Evolutionary conservation across 495 filamentous ascomycete genomes (phyloP), one percentile per base, ranked within the genome.

Genomic region (Daldinia decipiens): DNA sequence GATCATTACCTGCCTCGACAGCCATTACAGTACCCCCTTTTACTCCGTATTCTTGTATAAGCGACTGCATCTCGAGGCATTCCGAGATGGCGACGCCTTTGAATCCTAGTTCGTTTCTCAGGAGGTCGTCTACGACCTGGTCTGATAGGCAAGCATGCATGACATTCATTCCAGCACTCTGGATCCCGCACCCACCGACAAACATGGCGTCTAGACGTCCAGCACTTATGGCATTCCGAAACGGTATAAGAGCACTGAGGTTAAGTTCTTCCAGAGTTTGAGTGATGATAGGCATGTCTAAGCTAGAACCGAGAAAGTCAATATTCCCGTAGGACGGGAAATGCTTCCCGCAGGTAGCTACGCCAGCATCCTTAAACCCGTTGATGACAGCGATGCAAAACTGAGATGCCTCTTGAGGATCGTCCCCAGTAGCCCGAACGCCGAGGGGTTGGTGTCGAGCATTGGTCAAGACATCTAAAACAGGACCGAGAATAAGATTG

Each of bases 1-100:
- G 79, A 82, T 97, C 93, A 75, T 93, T 97, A 31, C 93, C 93
- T 17, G 93, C 93, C 76, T 95, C 94, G 62, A 96, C 92, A 0
- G 93, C 93, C 93, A 97, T 97, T 60, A 97, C 92, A 0, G 92
- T 95, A 15, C 93, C 93, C 13, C 93, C 93, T 63, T 92, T 91
- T n/a, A 97, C 92, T 12, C 93, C 93, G 68, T 97, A 95, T 68
- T 97, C 94, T 68, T 94, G 92, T 57, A 91, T 91, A 13, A 97
- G 84, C 0, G 93, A 92, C 71, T 97, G 93, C 93, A 97, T 97
- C 77, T 97, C 93, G n/a, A 97, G 82, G 63, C 93, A 97, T 73
- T 97, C 93, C 0, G 93, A 96, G 47, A 97, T 91, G n/a, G 93
- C 93, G 6, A 97, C 93, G 3, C 93, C 93, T 62, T 92, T 85